A percentile compares a stretch with the other conserved stretches of the same genome.
Conservation (phyloP, 805 yeast species). For the Phaffomyces thermotolerans region DNA sequence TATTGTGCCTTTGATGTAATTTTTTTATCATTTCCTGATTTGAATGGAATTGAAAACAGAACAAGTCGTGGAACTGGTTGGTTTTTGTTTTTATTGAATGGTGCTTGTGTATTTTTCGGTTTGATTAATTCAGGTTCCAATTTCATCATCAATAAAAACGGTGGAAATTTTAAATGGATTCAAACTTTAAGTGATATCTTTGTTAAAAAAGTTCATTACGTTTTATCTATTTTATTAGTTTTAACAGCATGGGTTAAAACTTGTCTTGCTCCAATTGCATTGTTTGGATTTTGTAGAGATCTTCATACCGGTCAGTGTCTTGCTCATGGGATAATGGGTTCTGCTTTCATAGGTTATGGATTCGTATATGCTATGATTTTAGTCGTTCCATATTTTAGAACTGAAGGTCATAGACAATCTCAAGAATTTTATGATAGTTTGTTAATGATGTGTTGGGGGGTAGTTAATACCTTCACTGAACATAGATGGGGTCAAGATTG, state of each 20-base stretch:
- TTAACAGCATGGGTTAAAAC: slow-evolving; percentile 72
- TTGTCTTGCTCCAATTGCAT: slow-evolving; percentile 74
- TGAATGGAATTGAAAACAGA: slow-evolving; percentile 56
- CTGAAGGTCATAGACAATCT: slow-evolving; percentile 42
- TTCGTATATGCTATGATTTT: slow-evolving; percentile 59
- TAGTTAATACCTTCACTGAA: slow-evolving; percentile 91
- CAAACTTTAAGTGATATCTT: slow-evolving; percentile 32
- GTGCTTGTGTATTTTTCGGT: slow-evolving; percentile 46
- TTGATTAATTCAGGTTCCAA: slow-evolving; percentile 47
- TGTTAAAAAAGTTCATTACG: slow-evolving; percentile 33
- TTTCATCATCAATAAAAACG: slow-evolving; percentile 19
- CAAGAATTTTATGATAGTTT: slow-evolving; percentile 83
- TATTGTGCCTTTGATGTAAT: slow-evolving; percentile 53
- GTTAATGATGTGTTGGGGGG: slow-evolving; percentile 84
- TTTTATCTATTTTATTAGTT: slow-evolving; percentile 38
- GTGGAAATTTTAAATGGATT: slow-evolving; percentile 23
- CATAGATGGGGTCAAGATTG: slow-evolving; percentile 95
- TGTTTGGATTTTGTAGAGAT: slow-evolving; percentile 83
- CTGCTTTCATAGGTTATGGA: slow-evolving; percentile 78
- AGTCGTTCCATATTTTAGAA: slow-evolving; percentile 67
- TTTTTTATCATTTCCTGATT: slow-evolving; percentile 56
- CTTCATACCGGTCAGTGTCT: slow-evolving; percentile 88
- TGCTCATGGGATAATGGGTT: slow-evolving; percentile 97
- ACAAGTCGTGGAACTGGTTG: slow-evolving; percentile 66
- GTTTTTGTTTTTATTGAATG: slow-evolving; percentile 44